phyloP scores from a whole-genome alignment of 1,284 basidiomycete species.

The Puccinia horiana region DNA sequence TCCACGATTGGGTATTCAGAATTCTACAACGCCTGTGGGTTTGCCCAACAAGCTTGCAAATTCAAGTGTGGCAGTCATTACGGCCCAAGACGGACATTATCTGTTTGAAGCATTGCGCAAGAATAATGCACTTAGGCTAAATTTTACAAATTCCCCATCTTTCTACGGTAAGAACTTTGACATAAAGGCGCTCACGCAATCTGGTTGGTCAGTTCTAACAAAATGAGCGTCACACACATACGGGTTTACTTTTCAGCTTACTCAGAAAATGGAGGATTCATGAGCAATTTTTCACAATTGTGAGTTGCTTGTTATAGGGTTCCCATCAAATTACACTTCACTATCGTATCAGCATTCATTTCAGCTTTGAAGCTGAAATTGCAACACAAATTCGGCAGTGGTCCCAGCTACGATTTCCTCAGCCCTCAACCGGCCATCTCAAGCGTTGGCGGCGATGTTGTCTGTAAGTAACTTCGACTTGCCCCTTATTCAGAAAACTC shows the following conservation, averaged over 20 bases:
- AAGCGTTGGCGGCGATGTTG: slow-evolving; percentile 37
- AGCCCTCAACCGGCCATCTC: slow-evolving; percentile 40
- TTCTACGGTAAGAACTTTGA: slow-evolving; percentile 4
- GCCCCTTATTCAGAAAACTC: not conserved
- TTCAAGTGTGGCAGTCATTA: slow-evolving; percentile 24
- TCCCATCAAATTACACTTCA: not conserved
- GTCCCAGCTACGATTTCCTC: slow-evolving; percentile 43
- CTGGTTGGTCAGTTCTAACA: not conserved
- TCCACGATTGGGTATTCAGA: slow-evolving; percentile 5
- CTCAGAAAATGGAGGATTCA: slow-evolving; percentile 49
- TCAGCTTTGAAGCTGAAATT: not conserved
- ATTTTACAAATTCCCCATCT: slow-evolving; percentile 4
- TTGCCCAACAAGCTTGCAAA: slow-evolving; percentile 11
- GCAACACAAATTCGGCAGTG: slow-evolving; percentile 9
- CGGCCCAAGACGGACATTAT: slow-evolving; percentile 13
- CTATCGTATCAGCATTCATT: not conserved
- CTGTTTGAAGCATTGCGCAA: slow-evolving; percentile 28
- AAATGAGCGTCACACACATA: not conserved
- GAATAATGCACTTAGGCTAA: slow-evolving; percentile 25
- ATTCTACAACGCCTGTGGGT: slow-evolving; percentile 15
- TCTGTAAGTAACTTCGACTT: slow-evolving; percentile 32
- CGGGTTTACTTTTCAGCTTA: slow-evolving; percentile 4
- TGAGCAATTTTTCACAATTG: slow-evolving; percentile 49
- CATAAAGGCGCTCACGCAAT: not conserved
- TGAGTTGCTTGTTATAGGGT: slow-evolving; percentile 13